Evolutionary conservation across 2,329 filamentous ascomycete species (phyloP), one percentile per base, ranked within the genome.

Genomic region (Neofusicoccum parvum): DNA sequence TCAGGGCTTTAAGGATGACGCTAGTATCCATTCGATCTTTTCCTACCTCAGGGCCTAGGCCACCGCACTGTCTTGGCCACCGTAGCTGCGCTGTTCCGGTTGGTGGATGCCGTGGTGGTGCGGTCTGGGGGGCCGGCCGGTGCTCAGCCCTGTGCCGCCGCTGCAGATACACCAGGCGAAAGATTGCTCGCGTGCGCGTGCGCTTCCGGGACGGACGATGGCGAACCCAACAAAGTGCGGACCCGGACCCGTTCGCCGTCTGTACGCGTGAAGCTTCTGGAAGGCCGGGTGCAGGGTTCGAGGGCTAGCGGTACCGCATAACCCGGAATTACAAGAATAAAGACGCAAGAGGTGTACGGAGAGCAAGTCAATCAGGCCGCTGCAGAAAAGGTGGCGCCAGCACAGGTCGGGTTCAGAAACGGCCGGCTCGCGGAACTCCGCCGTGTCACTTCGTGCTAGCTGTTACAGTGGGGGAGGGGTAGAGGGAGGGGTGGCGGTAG

Each of bases 391-490:
- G 41, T 59, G 54, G 54, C 39, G 54, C 20, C 39, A 23, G 51
- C 34, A 43, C 36, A 27, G 51, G 51, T 43, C 51, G 27, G 39
- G 15, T 34, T 36, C 54, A 46, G 54, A 34, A 46, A 45, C 54
- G 39, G 39, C 5, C 23, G 54, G 54, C 41, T 59, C 39, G 51
- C 51, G 37, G 20, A 56, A 56, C 9, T 34, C 51, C 51, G 54
- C 36, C 39, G 54, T 59, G 37, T 59, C 54, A 46, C 54, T 45
- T 15, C 39, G 39, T 45, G 54, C 54, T 45, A 59, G 39, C 41
- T 45, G 54, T 59, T 59, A 59, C 54, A 59, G 54, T 43, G 54
- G 54, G 54, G 54, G 54, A 59, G 39, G 54, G 54, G 54, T 59
- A 59, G 37, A 34, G 23, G 39, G 54, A 45, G 39, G 54, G 54